Conservation (phyloP, 345 rosid genomes). For the Euphorbia pulcherrima region DNA sequence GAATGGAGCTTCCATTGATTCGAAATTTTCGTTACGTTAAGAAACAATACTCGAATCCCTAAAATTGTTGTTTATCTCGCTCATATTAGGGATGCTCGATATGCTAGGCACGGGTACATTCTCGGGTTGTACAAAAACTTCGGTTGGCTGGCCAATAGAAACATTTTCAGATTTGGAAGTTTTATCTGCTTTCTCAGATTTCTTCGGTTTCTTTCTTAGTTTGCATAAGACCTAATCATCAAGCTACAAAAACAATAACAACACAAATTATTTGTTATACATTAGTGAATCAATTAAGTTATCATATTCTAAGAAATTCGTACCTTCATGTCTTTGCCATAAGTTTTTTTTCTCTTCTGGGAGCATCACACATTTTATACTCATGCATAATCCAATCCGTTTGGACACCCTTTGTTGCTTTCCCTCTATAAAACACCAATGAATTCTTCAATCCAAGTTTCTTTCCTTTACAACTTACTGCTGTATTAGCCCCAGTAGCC, state of each 20-base stretch:
- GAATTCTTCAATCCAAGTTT: conserved; percentile 20
- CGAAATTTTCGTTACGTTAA: not conserved
- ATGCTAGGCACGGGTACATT: no score
- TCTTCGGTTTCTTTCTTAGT: conserved; percentile 22
- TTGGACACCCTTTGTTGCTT: conserved; percentile 17
- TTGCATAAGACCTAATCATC: conserved; percentile 29
- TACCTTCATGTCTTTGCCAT: conserved; percentile 17
- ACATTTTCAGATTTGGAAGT: not conserved
- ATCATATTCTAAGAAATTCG: no score
- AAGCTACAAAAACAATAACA: conserved; percentile 14
- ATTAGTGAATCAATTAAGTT: no score
- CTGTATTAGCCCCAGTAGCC: conserved; percentile 29
- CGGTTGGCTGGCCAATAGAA: no score
- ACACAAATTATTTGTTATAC: no score
- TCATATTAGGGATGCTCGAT: not conserved
- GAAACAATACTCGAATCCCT: not conserved
- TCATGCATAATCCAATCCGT: conserved; percentile 35
- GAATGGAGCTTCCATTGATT: not conserved
- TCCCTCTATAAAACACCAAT: conserved; percentile 25
- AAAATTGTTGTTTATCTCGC: no score
- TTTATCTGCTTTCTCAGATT: conserved; percentile 13
- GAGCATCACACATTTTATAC: conserved; percentile 6
- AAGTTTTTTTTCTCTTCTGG: not conserved
- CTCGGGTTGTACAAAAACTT: no score
- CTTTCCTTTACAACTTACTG: not conserved